Conservation (phyloP, 2,329 filamentous ascomycete species). For the Hypocrella siamensis region DNA sequence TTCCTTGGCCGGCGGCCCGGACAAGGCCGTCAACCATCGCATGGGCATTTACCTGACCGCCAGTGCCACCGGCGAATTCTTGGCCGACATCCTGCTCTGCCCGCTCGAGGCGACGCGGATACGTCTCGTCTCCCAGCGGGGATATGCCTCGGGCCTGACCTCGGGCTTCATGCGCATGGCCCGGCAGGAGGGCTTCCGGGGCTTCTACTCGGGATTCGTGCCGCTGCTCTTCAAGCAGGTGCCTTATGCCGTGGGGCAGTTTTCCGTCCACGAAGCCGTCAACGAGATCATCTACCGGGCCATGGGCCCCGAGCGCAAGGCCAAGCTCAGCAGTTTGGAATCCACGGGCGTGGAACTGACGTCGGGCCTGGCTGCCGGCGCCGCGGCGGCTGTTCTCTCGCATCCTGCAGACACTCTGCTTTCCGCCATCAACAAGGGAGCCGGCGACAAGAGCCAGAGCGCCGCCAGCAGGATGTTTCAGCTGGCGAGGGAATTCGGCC, state of each 20-base stretch:
- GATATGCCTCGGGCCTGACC: slow-evolving; percentile 57
- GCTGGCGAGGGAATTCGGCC: slow-evolving; percentile 34
- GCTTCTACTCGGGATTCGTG: slow-evolving; percentile 85
- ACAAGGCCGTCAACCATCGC: slow-evolving; percentile 25
- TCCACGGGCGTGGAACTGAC: slow-evolving; percentile 75
- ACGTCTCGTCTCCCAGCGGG: slow-evolving; percentile 68
- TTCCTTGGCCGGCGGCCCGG: slow-evolving; percentile 42
- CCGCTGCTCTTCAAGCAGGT: slow-evolving; percentile 80
- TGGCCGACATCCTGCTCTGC: slow-evolving; percentile 71
- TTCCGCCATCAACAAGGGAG: slow-evolving; percentile 40
- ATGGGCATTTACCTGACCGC: slow-evolving; percentile 56
- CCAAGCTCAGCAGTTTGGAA: slow-evolving; percentile 49
- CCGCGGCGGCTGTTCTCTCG: slow-evolving; percentile 75
- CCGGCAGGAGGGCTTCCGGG: slow-evolving; percentile 59
- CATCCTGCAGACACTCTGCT: slow-evolving; percentile 64
- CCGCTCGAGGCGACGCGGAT: slow-evolving; percentile 72
- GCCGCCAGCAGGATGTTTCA: slow-evolving; percentile 35
- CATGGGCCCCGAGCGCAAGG: slow-evolving; percentile 53
- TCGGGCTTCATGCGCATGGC: slow-evolving; percentile 62
- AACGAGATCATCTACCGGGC: slow-evolving; percentile 57
- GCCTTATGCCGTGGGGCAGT: slow-evolving; percentile 88
- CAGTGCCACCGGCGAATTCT: slow-evolving; percentile 53
- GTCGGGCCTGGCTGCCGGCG: slow-evolving; percentile 75
- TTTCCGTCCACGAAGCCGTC: slow-evolving; percentile 83
- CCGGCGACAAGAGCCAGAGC: slow-evolving; percentile 29